These are phyloP conservation scores for Pseudogymnoascus sp. DNA, from an alignment of 2,329 filamentous ascomycete genomes.

Conservation along the genomic window DNA sequence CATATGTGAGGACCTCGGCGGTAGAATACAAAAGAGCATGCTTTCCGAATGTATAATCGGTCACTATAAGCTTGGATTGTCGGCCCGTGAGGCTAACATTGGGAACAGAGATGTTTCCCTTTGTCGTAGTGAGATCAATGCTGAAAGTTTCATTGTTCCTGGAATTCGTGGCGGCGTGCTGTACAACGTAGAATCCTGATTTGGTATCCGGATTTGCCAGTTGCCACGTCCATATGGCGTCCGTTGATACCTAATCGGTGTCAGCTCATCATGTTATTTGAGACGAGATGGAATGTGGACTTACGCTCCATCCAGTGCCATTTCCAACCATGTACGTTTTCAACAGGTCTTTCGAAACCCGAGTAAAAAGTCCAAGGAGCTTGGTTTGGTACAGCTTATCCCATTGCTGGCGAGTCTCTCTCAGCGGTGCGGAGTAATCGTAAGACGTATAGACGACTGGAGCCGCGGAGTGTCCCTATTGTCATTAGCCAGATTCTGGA, in stretches of 20 bases:
- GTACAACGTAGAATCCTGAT: constrained; percentile 43
- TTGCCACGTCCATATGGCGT: constrained; percentile 42
- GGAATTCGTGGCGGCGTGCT: constrained; percentile 40
- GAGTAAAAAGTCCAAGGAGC: constrained; percentile 45
- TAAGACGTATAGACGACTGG: constrained; percentile 43
- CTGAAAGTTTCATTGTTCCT: constrained; percentile 38
- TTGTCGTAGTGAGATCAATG: constrained; percentile 40
- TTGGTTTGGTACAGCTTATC: constrained; percentile 48
- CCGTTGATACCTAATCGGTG: constrained; percentile 26
- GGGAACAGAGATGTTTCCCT: constrained; percentile 36
- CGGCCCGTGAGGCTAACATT: constrained; percentile 43
- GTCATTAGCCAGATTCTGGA: constrained; percentile 1
- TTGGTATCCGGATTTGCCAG: constrained; percentile 43
- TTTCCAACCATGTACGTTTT: constrained; percentile 48
- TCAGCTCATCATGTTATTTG: constrained; percentile 9
- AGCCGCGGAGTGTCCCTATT: constrained; percentile 29
- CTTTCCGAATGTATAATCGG: constrained; percentile 42
- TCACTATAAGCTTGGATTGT: constrained; percentile 47
- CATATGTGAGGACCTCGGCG: constrained; percentile 42
- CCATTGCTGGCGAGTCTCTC: constrained; percentile 46
- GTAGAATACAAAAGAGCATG: constrained; percentile 43
- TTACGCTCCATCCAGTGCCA: constrained; percentile 40
- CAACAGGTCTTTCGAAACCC: constrained; percentile 42
- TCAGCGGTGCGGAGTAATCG: constrained; percentile 41
- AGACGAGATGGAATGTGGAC: background rate